Evolutionary conservation across 2,329 filamentous ascomycete species (phyloP), one percentile per base, ranked within the genome.

Genomic region (Thelonectria blattea): DNA sequence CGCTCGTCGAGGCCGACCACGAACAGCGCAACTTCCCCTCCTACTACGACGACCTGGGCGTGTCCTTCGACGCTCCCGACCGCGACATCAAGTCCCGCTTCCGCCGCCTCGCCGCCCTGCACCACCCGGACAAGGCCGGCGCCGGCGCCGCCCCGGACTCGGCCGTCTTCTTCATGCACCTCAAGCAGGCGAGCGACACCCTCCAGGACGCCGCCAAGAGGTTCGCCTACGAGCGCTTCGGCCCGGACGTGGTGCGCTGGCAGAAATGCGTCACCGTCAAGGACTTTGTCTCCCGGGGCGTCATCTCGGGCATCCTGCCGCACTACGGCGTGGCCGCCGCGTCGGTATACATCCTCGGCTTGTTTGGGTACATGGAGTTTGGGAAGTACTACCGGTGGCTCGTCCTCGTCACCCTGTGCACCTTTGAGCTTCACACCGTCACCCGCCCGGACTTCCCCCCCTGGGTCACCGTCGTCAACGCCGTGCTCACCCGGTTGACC

Each of bases 161-260:
- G 10, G 75, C 75, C 32, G 74, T 74, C 55, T 70, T 89, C 76
- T 98, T 96, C 76, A 87, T 97, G 48, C 88, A 91, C 70, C 83
- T 98, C 70, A 94, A 93, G 80, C 81, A 88, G 47, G 93, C 92
- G 6, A 87, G 92, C 71, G 95, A 98, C 70, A 91, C 89, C 0
- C 85, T 97, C 15, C 79, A 87, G n/a, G 88, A 95, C 71, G 86
- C 91, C 2, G 88, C 87, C 1, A 88, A 85, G 71, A 85, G 92
- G 57, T 96, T 95, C 74, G 93, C 92, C 8, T 97, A 97, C 77
- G 92, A 97, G 73, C 88, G 92, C 49, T 93, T 97, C 74, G 93
- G 93, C 0, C 89, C 91, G 1, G 86, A 87, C 27, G 83, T 93
- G 18, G 75, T 89, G 12, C 73, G 75, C 9, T 94, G 89, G 89